Percentiles rank a stretch among this genome's conserved stretches.
These are phyloP conservation scores for Debaryomyces tyrocola DNA, from an alignment of 805 yeast genomes.

Conservation along the genomic window DNA sequence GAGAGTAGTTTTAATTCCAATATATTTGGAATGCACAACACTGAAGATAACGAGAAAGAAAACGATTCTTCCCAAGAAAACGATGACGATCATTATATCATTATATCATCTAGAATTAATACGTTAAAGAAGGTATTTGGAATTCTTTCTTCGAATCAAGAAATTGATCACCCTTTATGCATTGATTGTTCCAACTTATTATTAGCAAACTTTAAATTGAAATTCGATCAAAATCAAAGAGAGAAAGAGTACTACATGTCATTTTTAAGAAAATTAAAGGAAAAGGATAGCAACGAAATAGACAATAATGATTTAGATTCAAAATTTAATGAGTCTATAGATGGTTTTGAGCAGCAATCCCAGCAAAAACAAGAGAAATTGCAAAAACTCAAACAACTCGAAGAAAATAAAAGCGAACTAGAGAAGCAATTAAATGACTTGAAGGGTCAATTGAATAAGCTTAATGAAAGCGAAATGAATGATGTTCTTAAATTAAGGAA, in stretches of 20 bases:
- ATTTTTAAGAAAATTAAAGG: slow-evolving; percentile 67
- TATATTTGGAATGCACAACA: slow-evolving; percentile 17
- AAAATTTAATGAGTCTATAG: slow-evolving; percentile 46
- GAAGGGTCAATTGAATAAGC: slow-evolving; percentile 33
- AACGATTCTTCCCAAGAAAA: slow-evolving; percentile 5
- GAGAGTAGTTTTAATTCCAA: slow-evolving; percentile 17
- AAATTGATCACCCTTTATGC: slow-evolving; percentile 83
- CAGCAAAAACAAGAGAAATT: slow-evolving; percentile 32
- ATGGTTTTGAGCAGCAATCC: slow-evolving; percentile 48
- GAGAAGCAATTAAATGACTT: slow-evolving; percentile 49
- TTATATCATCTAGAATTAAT: slow-evolving; percentile 50
- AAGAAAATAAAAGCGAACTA: slow-evolving; percentile 43
- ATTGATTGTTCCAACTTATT: slow-evolving; percentile 75
- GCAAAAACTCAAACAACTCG: slow-evolving; percentile 36
- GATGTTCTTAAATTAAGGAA: slow-evolving; percentile 54
- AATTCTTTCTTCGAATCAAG: slow-evolving; percentile 64
- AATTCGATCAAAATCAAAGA: slow-evolving; percentile 68
- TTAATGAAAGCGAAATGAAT: slow-evolving; percentile 45
- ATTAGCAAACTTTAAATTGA: slow-evolving; percentile 60
- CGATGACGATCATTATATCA: slow-evolving; percentile 10
- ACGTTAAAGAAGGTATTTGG: slow-evolving; percentile 68
- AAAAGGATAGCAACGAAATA: slow-evolving; percentile 14
- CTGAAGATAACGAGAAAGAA: slow-evolving; percentile 8
- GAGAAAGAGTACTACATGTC: slow-evolving; percentile 79
- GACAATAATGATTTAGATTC: slow-evolving; percentile 17